phyloP scores from a whole-genome alignment of 352 stramenopile species.

The Globisporangium megalacanthum region DNA sequence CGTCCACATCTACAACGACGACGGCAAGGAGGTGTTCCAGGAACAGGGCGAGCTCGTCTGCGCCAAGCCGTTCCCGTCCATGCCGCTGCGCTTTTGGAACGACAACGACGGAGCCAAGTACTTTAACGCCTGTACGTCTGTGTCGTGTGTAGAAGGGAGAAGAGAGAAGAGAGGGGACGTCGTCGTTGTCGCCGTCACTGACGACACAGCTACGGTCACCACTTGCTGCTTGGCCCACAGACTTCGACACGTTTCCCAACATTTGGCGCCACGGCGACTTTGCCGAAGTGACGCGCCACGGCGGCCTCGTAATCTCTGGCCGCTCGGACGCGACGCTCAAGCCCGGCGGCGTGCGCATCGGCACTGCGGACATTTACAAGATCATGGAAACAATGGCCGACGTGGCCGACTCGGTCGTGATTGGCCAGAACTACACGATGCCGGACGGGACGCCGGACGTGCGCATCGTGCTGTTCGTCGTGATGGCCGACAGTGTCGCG shows the following conservation, averaged over 20 bases:
- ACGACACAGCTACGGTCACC: neutral
- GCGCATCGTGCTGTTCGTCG: conserved; percentile 70
- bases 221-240: conserved; percentile 8
- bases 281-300: conserved; percentile 52
- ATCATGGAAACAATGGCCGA: conserved; percentile 65
- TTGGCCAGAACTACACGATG: conserved; percentile 59
- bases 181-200: neutral
- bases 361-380: conserved; percentile 78
- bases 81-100: conserved; percentile 80
- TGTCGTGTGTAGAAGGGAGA: too few relatives aligned
- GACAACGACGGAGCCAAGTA: conserved; percentile 75
- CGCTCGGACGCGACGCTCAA: conserved; percentile 78
- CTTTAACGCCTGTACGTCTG: conserved; percentile 57
- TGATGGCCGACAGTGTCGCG: conserved; percentile 35
- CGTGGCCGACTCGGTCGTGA: conserved; percentile 58
- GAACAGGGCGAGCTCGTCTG: conserved; percentile 64
- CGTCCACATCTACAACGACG: conserved; percentile 67
- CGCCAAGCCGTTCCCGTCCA: conserved; percentile 78
- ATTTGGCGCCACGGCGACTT: conserved; percentile 85
- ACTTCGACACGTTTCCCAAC: conserved; percentile 74
- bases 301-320: conserved; percentile 71
- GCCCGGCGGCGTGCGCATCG: conserved; percentile 68
- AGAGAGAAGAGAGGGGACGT: too few relatives aligned
- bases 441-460: conserved; percentile 65
- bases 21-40: conserved; percentile 38